Evolutionary conservation across 1,284 basidiomycete species (phyloP).

Genomic region (Ganoderma lucidum): DNA sequence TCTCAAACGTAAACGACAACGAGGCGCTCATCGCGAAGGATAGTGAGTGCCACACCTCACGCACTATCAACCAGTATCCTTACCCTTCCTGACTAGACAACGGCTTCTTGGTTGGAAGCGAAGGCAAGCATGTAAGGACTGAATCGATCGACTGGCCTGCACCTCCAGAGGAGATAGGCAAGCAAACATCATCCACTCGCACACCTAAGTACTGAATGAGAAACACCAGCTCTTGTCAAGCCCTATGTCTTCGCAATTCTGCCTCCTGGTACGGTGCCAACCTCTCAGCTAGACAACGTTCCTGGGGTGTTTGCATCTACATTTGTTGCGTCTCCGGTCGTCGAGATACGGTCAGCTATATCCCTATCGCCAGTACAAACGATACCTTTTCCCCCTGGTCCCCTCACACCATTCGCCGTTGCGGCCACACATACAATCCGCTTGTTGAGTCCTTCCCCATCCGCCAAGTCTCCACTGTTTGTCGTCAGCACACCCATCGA

Average conservation of each 20-base stretch:
- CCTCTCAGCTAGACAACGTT: conserved; percentile 34
- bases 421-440: conserved; percentile 60
- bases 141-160: conserved; percentile 79
- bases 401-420: conserved; percentile 39
- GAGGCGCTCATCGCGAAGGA: conserved; percentile 85
- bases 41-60: conserved; percentile 56
- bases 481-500: conserved; percentile 81
- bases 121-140: conserved; percentile 70
- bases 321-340: conserved; percentile 60
- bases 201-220: neutral
- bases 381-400: conserved; percentile 69
- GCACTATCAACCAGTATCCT: neutral
- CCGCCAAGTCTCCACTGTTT: conserved; percentile 66
- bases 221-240: conserved; percentile 70
- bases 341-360: conserved; percentile 85
- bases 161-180: conserved; percentile 79
- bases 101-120: conserved; percentile 75
- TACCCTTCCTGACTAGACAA: conserved; percentile 56
- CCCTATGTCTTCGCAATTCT: conserved; percentile 89
- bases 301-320: conserved; percentile 34
- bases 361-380: conserved; percentile 73
- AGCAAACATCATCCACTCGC: conserved; percentile 47
- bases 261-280: conserved; percentile 68
- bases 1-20: conserved; percentile 66
- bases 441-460: conserved; percentile 60